Percentiles rank a stretch among this genome's conserved stretches.
These are phyloP conservation scores for Phragmites australis DNA, from an alignment of 176 grass and related monocot species.

Conservation along the genomic window DNA sequence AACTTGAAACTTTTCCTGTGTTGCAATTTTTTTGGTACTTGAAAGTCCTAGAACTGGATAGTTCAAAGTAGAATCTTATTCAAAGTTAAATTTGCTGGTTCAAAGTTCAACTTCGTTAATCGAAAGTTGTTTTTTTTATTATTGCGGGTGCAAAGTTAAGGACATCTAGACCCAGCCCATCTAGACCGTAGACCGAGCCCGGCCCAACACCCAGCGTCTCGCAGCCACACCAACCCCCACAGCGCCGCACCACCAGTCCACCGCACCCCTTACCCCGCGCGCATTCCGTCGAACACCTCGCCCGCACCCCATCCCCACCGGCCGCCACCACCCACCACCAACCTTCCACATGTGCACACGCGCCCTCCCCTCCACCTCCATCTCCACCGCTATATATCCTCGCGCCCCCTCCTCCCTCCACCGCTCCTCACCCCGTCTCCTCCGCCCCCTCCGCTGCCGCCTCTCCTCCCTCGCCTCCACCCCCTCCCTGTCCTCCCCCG, in stretches of 20 bases:
- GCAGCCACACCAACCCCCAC: slow-evolving; percentile 33
- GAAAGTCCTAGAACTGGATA: no score
- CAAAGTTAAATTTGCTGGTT: no score
- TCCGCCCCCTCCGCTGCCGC: background rate
- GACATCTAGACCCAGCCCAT: no score
- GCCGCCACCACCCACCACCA: background rate
- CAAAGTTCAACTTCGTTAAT: no score
- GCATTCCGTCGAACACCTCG: slow-evolving; percentile 12
- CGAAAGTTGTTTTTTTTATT: no score
- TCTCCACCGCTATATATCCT: slow-evolving; percentile 45
- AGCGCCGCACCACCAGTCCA: background rate
- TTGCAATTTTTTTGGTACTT: no score
- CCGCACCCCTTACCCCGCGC: background rate
- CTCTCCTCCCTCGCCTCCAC: background rate
- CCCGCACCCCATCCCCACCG: slow-evolving; percentile 9
- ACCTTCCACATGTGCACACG: slow-evolving; percentile 28
- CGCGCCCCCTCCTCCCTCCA: slow-evolving; percentile 10
- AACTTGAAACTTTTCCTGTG: no score
- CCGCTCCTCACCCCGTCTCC: background rate
- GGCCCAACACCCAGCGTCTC: no score
- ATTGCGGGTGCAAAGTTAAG: no score
- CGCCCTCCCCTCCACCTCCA: slow-evolving; percentile 30
- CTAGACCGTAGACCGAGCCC: no score
- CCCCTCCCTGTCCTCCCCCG: background rate
- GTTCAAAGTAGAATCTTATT: no score